Conservation (phyloP, 495 filamentous ascomycete genomes). For the Jackrogersella minutella region DNA sequence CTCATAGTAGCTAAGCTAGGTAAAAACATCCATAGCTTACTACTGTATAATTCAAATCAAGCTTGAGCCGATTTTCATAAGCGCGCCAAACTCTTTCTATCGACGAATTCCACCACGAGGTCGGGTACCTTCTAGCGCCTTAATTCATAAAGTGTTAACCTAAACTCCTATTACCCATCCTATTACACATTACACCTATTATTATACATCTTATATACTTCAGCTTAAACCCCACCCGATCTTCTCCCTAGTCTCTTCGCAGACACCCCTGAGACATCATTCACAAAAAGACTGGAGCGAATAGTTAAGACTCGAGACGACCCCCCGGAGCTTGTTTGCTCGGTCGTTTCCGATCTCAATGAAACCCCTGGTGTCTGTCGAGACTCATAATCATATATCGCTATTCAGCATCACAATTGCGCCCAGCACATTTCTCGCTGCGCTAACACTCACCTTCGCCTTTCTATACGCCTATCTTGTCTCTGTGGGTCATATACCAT, state of each 20-base stretch:
- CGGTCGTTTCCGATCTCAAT: slow-evolving; percentile 47
- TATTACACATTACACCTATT: neutral
- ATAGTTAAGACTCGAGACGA: slow-evolving; percentile 20
- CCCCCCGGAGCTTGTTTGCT: slow-evolving; percentile 19
- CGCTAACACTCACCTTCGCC: slow-evolving; percentile 59
- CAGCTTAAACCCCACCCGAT: neutral
- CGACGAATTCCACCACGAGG: neutral
- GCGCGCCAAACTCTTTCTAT: neutral
- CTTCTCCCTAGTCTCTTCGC: neutral
- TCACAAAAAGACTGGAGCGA: slow-evolving; percentile 9
- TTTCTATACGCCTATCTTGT: slow-evolving; percentile 60
- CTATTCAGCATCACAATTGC: slow-evolving; percentile 62
- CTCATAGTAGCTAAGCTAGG: slow-evolving; percentile 2
- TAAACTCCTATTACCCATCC: neutral
- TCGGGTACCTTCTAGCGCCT: slow-evolving; percentile 1
- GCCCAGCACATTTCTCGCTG: slow-evolving; percentile 60
- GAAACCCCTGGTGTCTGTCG: slow-evolving; percentile 59
- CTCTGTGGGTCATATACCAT: slow-evolving; percentile 39
- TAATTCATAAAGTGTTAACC: neutral
- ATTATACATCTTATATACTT: neutral
- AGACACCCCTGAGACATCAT: neutral
- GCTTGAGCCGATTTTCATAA: neutral
- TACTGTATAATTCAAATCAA: slow-evolving; percentile 9
- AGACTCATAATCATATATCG: slow-evolving; percentile 60
- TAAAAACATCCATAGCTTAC: neutral